Conservation (phyloP, 2,329 filamentous ascomycete species). For the Cyanodermella asteris region DNA sequence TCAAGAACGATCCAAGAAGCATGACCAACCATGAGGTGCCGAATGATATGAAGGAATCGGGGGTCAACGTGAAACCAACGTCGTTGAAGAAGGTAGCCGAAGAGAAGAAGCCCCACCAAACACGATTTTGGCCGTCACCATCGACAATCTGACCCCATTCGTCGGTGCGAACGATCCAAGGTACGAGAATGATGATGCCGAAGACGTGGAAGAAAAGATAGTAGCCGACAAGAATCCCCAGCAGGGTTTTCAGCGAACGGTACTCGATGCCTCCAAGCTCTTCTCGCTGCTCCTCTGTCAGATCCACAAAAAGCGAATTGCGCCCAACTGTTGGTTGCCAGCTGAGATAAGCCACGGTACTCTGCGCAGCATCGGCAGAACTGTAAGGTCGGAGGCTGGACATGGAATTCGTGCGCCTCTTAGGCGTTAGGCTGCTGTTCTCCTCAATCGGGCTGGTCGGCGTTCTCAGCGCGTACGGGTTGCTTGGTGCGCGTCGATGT, state of each 20-base stretch:
- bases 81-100: slow-evolving; percentile 80
- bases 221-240: slow-evolving; percentile 54
- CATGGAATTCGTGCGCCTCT: no score
- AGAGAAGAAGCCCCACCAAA: slow-evolving; percentile 90
- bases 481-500: no score
- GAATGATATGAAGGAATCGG: slow-evolving; percentile 86
- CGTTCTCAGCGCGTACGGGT: no score
- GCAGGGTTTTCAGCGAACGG: slow-evolving; percentile 68
- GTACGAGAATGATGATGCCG: slow-evolving; percentile 48
- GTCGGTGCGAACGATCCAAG: slow-evolving; percentile 51
- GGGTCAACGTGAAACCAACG: slow-evolving; percentile 77
- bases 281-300: slow-evolving; percentile 78
- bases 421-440: no score
- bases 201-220: slow-evolving; percentile 67
- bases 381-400: no score
- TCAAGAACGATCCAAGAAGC: slow-evolving; percentile 60
- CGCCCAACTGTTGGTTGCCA: slow-evolving; percentile 82
- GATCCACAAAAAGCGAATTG: slow-evolving; percentile 76
- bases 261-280: slow-evolving; percentile 95
- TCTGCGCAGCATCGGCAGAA: no score
- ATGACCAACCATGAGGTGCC: slow-evolving; percentile 54
- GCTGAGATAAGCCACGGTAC: slow-evolving; percentile 70
- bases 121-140: slow-evolving; percentile 36
- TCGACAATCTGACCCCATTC: slow-evolving; percentile 46
- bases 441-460: no score